Conservation (phyloP, 306 rosid species). For the Corylus americana region DNA sequence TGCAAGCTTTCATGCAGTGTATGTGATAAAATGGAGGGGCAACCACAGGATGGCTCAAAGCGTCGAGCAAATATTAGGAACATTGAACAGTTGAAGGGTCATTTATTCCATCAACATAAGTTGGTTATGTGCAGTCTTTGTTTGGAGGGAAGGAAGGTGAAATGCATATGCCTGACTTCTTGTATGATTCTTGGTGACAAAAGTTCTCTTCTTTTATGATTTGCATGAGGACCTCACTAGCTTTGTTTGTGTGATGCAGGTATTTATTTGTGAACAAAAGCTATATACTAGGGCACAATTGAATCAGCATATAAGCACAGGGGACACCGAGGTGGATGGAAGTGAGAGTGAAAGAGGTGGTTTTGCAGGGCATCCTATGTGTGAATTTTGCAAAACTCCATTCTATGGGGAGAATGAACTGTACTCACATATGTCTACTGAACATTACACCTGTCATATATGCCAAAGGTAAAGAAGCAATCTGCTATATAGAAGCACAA, state of each 20-base stretch:
- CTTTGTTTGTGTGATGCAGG: constrained; percentile 43
- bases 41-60: constrained; percentile 55
- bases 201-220: constrained; percentile 11
- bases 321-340: constrained; percentile 96
- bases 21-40: constrained; percentile 88
- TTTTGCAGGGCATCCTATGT: constrained; percentile 91
- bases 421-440: constrained; percentile 88
- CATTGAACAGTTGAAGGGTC: constrained; percentile 87
- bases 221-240: constrained; percentile 5
- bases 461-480: constrained; percentile 72
- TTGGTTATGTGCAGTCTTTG: constrained; percentile 83
- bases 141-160: constrained; percentile 94
- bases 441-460: constrained; percentile 91
- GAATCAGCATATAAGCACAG: constrained; percentile 77
- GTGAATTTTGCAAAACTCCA: constrained; percentile 84
- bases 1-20: constrained; percentile 77
- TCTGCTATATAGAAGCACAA: background rate
- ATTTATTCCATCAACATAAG: constrained; percentile 78
- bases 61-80: constrained; percentile 67
- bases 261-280: constrained; percentile 94
- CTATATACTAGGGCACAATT: constrained; percentile 78
- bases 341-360: constrained; percentile 99
- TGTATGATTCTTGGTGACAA: constrained; percentile 16
- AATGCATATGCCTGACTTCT: constrained; percentile 1
- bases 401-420: constrained; percentile 94